Conservation (phyloP, 192 early-diverging fungal genomes). For the Powellomyces hirtus region DNA sequence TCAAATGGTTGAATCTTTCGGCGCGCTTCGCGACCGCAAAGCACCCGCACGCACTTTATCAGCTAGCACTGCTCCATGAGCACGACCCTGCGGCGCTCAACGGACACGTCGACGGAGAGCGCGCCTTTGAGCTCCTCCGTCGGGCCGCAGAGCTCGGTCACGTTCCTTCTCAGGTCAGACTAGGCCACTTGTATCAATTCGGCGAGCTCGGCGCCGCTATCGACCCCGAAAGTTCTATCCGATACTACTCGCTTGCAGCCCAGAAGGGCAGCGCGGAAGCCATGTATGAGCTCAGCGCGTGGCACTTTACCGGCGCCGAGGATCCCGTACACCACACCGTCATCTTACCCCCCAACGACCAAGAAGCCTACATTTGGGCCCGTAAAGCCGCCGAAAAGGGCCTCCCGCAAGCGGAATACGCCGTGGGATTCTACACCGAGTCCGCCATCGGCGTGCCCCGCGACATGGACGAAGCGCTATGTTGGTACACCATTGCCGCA, state of each 20-base stretch:
- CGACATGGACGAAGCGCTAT: constrained; percentile 14
- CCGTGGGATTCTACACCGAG: constrained; percentile 11
- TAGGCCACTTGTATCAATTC: constrained; percentile 12
- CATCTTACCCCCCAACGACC: background rate
- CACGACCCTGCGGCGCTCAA: background rate
- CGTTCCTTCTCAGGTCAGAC: constrained; percentile 12
- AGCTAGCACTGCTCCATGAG: constrained; percentile 13
- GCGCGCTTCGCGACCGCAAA: constrained; percentile 9
- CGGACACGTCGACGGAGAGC: background rate
- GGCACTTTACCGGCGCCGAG: constrained; percentile 17
- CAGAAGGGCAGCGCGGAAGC: constrained; percentile 12
- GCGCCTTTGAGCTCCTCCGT: background rate
- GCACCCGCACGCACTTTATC: constrained; percentile 13
- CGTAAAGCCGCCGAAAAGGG: constrained; percentile 12
- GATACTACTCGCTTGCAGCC: background rate
- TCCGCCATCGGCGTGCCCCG: constrained; percentile 1
- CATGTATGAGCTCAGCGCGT: constrained; percentile 14
- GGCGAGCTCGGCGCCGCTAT: constrained; percentile 10
- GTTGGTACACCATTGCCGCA: constrained; percentile 10
- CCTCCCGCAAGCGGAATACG: constrained; percentile 7
- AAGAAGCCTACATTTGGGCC: constrained; percentile 17
- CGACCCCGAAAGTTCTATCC: background rate
- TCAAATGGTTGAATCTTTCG: constrained; percentile 13
- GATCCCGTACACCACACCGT: background rate
- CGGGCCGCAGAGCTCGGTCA: constrained; percentile 13